Conservation (phyloP, 257 asterid genomes). For the Ophiorrhiza pumila region DNA sequence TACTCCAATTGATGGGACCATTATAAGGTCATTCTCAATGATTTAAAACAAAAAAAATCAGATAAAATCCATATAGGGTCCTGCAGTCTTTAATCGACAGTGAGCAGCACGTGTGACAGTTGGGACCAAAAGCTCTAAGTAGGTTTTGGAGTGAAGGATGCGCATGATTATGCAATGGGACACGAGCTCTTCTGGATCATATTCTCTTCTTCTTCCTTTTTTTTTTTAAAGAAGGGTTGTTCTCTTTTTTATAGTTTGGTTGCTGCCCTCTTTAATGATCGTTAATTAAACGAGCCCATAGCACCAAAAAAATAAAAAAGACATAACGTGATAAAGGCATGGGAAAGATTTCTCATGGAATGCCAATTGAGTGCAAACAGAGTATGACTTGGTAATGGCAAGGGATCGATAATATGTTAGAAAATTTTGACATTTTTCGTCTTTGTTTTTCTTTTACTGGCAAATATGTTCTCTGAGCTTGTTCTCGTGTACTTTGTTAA, state of each 20-base stretch:
- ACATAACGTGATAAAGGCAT: background rate
- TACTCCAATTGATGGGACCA: slow-evolving; percentile 15
- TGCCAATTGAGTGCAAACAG: background rate
- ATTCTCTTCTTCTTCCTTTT: background rate
- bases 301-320: too few relatives aligned
- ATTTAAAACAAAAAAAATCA: background rate
- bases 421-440: background rate
- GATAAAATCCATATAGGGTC: slow-evolving; percentile 11
- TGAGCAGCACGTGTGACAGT: slow-evolving; percentile 19
- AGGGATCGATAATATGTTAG: background rate
- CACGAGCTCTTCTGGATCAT: background rate
- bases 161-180: background rate
- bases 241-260: background rate
- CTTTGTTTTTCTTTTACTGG: too few relatives aligned
- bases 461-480: too few relatives aligned
- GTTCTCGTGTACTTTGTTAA: too few relatives aligned
- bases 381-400: background rate
- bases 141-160: background rate
- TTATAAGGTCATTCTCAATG: slow-evolving; percentile 8
- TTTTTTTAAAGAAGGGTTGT: background rate
- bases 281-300: too few relatives aligned
- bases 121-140: slow-evolving; percentile 10
- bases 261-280: background rate
- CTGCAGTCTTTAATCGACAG: slow-evolving; percentile 7
- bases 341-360: background rate